These are phyloP conservation scores for Gossypium aridum DNA, from an alignment of 441 rosid genomes.

Conservation along the genomic window DNA sequence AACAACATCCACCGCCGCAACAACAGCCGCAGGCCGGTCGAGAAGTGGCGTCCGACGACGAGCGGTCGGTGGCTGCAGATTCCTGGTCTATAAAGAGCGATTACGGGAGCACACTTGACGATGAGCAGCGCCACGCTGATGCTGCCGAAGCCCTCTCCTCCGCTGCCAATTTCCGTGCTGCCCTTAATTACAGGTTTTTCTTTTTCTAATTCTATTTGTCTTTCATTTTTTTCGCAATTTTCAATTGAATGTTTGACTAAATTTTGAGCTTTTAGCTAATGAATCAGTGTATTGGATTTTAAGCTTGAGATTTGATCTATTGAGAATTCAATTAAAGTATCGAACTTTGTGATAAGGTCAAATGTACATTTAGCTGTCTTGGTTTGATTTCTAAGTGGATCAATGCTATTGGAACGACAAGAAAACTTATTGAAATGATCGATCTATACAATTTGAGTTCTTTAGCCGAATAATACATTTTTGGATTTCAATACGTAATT, in stretches of 20 bases:
- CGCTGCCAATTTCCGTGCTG: slow-evolving; percentile 57
- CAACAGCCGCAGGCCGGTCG: slow-evolving; percentile 32
- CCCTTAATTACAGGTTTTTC: slow-evolving; percentile 63
- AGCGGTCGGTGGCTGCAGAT: slow-evolving; percentile 91
- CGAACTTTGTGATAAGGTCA: not conserved
- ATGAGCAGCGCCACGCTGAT: slow-evolving; percentile 94
- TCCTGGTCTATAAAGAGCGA: slow-evolving; percentile 99
- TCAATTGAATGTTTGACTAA: not conserved
- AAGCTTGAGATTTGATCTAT: slow-evolving; percentile 7
- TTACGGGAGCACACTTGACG: slow-evolving; percentile 94
- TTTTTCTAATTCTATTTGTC: not conserved
- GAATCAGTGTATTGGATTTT: not conserved
- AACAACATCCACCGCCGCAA: slow-evolving; percentile 27
- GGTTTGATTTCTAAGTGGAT: not conserved
- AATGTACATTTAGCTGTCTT: not conserved
- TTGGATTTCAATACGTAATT: not conserved
- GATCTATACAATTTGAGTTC: not conserved
- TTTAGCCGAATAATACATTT: not conserved
- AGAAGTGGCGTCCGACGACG: slow-evolving; percentile 83
- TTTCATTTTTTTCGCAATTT: not conserved
- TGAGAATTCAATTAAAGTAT: not conserved
- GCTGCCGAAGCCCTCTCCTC: slow-evolving; percentile 88
- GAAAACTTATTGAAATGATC: not conserved
- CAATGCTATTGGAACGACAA: not conserved
- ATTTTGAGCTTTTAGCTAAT: not conserved